Percentiles rank a stretch among this genome's conserved stretches.
These are phyloP conservation scores for Daedaleopsis nitida DNA, from an alignment of 768 basidiomycete species.

Conservation along the genomic window DNA sequence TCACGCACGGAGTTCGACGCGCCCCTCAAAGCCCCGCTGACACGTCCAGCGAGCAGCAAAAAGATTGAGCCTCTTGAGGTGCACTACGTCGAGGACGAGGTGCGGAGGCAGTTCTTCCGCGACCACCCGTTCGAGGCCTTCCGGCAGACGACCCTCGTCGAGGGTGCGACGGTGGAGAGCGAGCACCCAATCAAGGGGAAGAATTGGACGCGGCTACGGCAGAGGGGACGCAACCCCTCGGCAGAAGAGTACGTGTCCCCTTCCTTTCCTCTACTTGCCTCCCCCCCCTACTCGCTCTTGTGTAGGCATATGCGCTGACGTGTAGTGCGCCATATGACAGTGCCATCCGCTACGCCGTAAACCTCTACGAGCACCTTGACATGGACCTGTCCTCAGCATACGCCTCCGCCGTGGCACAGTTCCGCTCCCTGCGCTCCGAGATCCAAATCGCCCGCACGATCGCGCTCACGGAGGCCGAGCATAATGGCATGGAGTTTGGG, in stretches of 20 bases:
- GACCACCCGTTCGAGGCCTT: conserved; percentile 98
- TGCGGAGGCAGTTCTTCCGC: conserved; percentile 88
- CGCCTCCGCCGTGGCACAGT: conserved; percentile 76
- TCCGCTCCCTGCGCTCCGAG: conserved; percentile 84
- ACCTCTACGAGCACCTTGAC: conserved; percentile 67
- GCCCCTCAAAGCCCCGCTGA: conserved; percentile 18
- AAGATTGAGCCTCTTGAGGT: conserved; percentile 53
- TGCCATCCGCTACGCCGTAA: conserved; percentile 76
- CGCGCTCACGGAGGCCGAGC: conserved; percentile 79
- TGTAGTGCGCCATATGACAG: conserved; percentile 41
- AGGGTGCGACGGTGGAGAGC: conserved; percentile 59
- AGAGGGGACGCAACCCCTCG: conserved; percentile 79
- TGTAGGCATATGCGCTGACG: conserved; percentile 9
- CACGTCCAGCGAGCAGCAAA: conserved; percentile 10
- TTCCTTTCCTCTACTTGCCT: neutral
- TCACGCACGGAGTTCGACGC: conserved; percentile 57
- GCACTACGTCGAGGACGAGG: conserved; percentile 79
- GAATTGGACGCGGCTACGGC: conserved; percentile 78
- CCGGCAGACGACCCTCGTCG: conserved; percentile 75
- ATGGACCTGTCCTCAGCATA: conserved; percentile 81
- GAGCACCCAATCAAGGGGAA: conserved; percentile 58
- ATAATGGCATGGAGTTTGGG: conserved; percentile 67
- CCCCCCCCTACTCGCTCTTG: neutral
- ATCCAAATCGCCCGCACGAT: conserved; percentile 75
- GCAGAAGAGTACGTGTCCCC: conserved; percentile 80